Evolutionary conservation across 441 rosid genomes (phyloP), one percentile per base, ranked within the genome.

Genomic region (Brassica hybrid): DNA sequence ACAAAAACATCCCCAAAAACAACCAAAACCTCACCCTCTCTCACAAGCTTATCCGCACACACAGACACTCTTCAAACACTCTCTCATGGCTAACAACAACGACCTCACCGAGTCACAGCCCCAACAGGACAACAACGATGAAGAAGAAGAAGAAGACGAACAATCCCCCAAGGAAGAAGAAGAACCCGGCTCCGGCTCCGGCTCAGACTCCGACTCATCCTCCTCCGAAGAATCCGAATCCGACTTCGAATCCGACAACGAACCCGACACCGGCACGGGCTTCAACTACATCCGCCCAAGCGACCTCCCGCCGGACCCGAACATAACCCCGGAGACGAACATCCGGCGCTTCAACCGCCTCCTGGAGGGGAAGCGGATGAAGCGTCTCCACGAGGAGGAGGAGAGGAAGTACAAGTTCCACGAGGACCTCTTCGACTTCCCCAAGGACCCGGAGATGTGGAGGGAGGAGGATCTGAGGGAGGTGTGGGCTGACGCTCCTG

Each of bases 401-500:
- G 94, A 89, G 5, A 21, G 30, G 2, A 54, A 54, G 6, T 79
- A 79, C 65, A 74, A 69, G 0, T 75, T 17, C 67, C 7, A 69
- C 18, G 93, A 89, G 69, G 94, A 90, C 43, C 32, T 75, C 6
- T 94, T 72, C 67, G 82, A 90, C 70, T 94, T 94, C 70, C 98
- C 97, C 0, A 78, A 77, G 27, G 98, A 94, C 45, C 86, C 77
- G 0, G 98, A 94, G 87, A 73, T 83, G 6, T 94, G 98, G 97
- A 86, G 62, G 80, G 98, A 94, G 74, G 85, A 85, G 79, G 98
- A 94, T 75, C 83, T 94, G 69, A 71, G 66, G 76, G 98, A 94
- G 89, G 60, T 87, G 4, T 94, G 98, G 97, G 93, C 90, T 30
- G 94, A 92, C 75, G 90, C 84, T 17, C 94, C 97, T 0, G 4